These are phyloP conservation scores for Aspergillus ibericus DNA, from an alignment of 2,329 filamentous ascomycete species.

Conservation along the genomic window DNA sequence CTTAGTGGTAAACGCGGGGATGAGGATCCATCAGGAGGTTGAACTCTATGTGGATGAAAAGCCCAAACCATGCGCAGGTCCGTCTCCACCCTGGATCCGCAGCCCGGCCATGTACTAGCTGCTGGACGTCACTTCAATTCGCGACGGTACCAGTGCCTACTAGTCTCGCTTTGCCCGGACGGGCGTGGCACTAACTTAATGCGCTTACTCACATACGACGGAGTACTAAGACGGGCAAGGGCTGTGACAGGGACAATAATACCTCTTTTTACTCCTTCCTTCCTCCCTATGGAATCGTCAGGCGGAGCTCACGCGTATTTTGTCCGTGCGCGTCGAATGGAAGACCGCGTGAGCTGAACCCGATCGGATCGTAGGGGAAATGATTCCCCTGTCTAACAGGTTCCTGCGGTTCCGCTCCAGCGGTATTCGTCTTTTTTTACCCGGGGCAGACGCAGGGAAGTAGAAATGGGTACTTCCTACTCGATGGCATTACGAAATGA, in stretches of 20 bases:
- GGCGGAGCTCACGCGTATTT: slow-evolving; percentile 24
- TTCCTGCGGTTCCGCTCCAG: slow-evolving; percentile 27
- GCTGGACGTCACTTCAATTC: slow-evolving; percentile 16
- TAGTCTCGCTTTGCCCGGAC: slow-evolving; percentile 2
- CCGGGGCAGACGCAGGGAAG: slow-evolving; percentile 15
- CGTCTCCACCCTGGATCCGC: slow-evolving; percentile 19
- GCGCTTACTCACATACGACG: slow-evolving; percentile 12
- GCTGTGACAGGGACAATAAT: slow-evolving; percentile 10
- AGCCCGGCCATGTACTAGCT: slow-evolving; percentile 14
- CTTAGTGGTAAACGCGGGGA: slow-evolving; percentile 15
- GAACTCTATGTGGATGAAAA: slow-evolving; percentile 18
- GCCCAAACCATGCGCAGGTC: slow-evolving; percentile 17
- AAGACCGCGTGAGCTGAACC: slow-evolving; percentile 25
- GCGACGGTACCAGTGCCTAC: slow-evolving; percentile 15
- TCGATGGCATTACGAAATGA: slow-evolving; percentile 11
- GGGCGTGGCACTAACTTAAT: slow-evolving; percentile 15
- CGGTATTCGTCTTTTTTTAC: slow-evolving; percentile 21
- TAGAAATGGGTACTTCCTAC: slow-evolving; percentile 3
- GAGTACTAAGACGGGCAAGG: slow-evolving; percentile 11
- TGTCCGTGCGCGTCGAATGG: slow-evolving; percentile 24
- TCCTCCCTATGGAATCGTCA: slow-evolving; percentile 16
- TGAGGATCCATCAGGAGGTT: slow-evolving; percentile 16
- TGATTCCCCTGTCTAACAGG: slow-evolving; percentile 20
- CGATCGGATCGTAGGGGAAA: slow-evolving; percentile 13
- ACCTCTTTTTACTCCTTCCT: slow-evolving; percentile 10